phyloP scores from a whole-genome alignment of 2,329 filamentous ascomycete genomes.

The Colletotrichum sublineola region DNA sequence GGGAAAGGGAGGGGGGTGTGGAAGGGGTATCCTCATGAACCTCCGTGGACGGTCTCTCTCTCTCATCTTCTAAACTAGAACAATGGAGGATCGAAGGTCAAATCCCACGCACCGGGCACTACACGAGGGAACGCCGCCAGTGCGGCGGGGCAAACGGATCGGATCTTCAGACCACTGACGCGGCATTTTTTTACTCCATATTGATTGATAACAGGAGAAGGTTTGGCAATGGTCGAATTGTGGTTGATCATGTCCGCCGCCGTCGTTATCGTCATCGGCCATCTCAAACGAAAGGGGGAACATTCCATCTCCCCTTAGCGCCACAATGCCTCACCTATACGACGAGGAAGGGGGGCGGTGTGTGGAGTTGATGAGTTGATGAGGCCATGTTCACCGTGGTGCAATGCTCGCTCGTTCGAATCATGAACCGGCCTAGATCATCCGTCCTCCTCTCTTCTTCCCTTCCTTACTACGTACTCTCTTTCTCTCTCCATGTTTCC shows the following conservation, averaged over 20 bases:
- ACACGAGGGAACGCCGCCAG: background rate
- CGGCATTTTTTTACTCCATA: constrained; percentile 11
- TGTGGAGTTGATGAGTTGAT: constrained; percentile 8
- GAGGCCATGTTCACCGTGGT: constrained; percentile 12
- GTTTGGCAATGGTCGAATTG: background rate
- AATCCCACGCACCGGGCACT: background rate
- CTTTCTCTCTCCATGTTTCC: background rate
- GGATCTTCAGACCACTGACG: constrained; percentile 25
- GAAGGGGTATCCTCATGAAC: constrained; percentile 3
- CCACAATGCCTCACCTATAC: constrained; percentile 32
- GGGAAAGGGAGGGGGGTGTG: background rate
- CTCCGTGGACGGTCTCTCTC: background rate
- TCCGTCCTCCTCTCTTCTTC: background rate
- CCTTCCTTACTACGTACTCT: too few relatives aligned
- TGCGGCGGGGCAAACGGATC: constrained; percentile 16
- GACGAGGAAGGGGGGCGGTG: constrained; percentile 12
- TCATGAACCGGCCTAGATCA: constrained; percentile 1
- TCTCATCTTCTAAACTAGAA: background rate
- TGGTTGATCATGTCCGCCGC: background rate
- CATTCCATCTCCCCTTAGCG: background rate
- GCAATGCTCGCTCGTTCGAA: constrained; percentile 1
- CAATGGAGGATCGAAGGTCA: background rate
- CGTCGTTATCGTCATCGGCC: constrained; percentile 20
- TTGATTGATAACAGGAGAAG: constrained; percentile 6
- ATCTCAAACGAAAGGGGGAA: constrained; percentile 24